Conservation (phyloP, 257 asterid species). For the Nicotiana obtusifolia region DNA sequence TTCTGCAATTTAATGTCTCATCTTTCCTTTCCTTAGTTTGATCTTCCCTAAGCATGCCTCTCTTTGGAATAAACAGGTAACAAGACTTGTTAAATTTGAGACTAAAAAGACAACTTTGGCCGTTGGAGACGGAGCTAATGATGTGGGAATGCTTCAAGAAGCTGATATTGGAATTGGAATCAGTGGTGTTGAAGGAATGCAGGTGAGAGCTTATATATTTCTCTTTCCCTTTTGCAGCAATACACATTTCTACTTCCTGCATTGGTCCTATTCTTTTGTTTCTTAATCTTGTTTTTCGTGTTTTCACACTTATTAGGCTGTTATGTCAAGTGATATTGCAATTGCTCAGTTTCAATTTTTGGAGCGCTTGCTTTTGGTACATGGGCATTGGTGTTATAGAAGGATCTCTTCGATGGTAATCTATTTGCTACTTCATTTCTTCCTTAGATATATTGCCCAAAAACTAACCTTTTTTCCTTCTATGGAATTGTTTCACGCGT, state of each 20-base stretch:
- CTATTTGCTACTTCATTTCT: not conserved
- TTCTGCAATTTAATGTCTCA: not conserved
- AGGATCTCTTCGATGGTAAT: constrained; percentile 86
- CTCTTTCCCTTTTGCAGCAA: not conserved
- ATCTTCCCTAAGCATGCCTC: not conserved
- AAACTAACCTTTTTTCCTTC: not conserved
- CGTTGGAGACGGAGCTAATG: constrained; percentile 97
- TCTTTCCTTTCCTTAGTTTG: not conserved
- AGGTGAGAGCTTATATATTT: constrained; percentile 32
- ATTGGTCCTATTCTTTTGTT: not conserved
- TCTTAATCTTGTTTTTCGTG: not conserved
- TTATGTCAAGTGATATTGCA: constrained; percentile 87
- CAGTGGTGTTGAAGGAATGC: constrained; percentile 99
- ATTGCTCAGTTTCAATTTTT: constrained; percentile 78
- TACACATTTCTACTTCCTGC: not conserved
- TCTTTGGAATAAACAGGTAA: constrained; percentile 41
- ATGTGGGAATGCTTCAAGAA: constrained; percentile 99
- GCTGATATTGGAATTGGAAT: constrained; percentile 98
- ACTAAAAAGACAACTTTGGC: constrained; percentile 72
- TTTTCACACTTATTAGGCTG: constrained; percentile 44
- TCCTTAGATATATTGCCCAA: not conserved
- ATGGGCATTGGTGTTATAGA: constrained; percentile 96
- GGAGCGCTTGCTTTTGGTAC: constrained; percentile 87
- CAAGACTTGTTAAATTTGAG: constrained; percentile 86
- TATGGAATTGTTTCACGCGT: not conserved